Evolutionary conservation across 2,329 filamentous ascomycete genomes (phyloP).

Genomic region (Clonostachys sp.): DNA sequence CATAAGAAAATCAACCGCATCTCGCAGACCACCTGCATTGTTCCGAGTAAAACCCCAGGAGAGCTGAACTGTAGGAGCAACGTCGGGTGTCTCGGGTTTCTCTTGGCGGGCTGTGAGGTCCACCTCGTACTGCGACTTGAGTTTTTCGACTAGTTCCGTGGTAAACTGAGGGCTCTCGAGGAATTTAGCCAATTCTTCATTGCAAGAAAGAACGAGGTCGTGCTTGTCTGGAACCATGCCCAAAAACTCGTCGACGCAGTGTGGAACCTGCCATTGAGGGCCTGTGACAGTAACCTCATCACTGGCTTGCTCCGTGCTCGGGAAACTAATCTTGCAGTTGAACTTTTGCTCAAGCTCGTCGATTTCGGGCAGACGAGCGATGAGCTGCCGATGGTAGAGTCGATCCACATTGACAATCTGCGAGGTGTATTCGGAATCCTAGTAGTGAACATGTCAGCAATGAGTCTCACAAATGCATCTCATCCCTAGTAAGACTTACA

Average conservation of each 20-base stretch:
- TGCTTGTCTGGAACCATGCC: constrained; percentile 98
- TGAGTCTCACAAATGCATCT: background rate
- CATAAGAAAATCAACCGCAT: constrained; percentile 92
- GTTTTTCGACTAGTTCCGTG: constrained; percentile 73
- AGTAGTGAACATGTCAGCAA: constrained; percentile 4
- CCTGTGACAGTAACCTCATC: constrained; percentile 94
- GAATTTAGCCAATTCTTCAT: constrained; percentile 72
- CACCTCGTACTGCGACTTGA: constrained; percentile 89
- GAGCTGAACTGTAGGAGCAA: constrained; percentile 55
- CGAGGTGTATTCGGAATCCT: constrained; percentile 95
- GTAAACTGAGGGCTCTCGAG: constrained; percentile 78
- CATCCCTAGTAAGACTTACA: constrained; percentile 38
- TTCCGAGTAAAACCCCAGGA: constrained; percentile 89
- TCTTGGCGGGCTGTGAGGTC: constrained; percentile 72
- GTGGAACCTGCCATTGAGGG: constrained; percentile 95
- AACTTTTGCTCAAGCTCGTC: constrained; percentile 97
- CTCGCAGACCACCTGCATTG: constrained; percentile 90
- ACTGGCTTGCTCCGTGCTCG: constrained; percentile 94
- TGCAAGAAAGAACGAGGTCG: constrained; percentile 78
- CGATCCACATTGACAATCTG: constrained; percentile 92
- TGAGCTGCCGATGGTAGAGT: constrained; percentile 89
- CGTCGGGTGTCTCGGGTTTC: constrained; percentile 53
- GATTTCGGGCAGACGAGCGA: constrained; percentile 82
- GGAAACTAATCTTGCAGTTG: constrained; percentile 99
- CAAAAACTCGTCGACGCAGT: constrained; percentile 92